These are phyloP conservation scores for Porodaedalea pini DNA, from an alignment of 1,284 basidiomycete species.

Conservation along the genomic window DNA sequence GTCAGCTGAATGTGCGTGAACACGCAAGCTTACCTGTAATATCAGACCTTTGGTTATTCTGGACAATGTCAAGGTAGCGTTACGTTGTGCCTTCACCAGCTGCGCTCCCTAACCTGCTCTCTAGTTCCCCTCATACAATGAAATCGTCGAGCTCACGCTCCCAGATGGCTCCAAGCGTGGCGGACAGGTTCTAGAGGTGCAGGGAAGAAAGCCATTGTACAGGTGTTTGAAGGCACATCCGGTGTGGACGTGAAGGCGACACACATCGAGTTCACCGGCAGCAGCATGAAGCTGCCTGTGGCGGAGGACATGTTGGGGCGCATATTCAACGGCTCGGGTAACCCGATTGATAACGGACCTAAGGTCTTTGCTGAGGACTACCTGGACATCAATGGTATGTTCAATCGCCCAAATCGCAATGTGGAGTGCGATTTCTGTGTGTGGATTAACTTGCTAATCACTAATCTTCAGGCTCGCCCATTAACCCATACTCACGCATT, in stretches of 20 bases:
- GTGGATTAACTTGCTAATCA: neutral
- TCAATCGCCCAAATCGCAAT: conserved; percentile 12
- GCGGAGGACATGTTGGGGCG: conserved; percentile 99
- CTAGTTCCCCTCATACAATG: conserved; percentile 99
- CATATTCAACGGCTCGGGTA: conserved; percentile 98
- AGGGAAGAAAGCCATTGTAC: conserved; percentile 98
- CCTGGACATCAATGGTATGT: conserved; percentile 94
- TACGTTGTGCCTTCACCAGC: conserved; percentile 18
- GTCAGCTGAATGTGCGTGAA: conserved; percentile 15
- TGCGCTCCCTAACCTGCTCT: conserved; percentile 9
- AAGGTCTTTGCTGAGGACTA: conserved; percentile 99
- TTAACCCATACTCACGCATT: conserved; percentile 98
- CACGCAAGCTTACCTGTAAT: conserved; percentile 21
- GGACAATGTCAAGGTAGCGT: conserved; percentile 92
- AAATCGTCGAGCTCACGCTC: conserved; percentile 95
- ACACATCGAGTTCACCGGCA: conserved; percentile 97
- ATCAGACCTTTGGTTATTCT: conserved; percentile 88
- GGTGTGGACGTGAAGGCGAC: conserved; percentile 98
- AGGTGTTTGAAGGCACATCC: conserved; percentile 98
- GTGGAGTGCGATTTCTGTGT: no score
- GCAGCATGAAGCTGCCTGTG: conserved; percentile 98
- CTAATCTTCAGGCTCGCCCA: conserved; percentile 76
- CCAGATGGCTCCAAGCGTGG: conserved; percentile 95
- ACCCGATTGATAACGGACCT: conserved; percentile 97
- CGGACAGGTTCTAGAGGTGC: conserved; percentile 97